Conservation (phyloP, 2,329 filamentous ascomycete species). For the Cyphellophora attinorum region DNA sequence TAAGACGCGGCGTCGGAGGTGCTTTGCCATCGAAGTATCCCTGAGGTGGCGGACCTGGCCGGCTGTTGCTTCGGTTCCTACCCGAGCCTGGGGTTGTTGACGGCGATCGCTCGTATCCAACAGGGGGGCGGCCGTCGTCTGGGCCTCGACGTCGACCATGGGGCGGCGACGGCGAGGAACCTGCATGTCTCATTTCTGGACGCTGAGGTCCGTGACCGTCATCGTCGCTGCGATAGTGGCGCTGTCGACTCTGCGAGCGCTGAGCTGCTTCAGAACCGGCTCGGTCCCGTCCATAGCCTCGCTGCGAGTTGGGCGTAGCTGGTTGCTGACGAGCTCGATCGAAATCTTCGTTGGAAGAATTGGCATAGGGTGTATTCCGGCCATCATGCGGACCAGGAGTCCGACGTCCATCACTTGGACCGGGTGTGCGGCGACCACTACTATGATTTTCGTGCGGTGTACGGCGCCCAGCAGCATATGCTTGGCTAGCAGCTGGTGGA, state of each 20-base stretch:
- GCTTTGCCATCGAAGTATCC: conserved; percentile 19
- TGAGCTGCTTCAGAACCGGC: conserved; percentile 45
- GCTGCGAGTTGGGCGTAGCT: conserved; percentile 20
- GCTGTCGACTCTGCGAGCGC: conserved; percentile 44
- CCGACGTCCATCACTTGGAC: neutral
- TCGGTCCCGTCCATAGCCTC: conserved; percentile 32
- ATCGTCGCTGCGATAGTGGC: conserved; percentile 43
- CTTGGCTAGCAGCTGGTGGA: neutral
- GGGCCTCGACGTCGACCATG: conserved; percentile 7
- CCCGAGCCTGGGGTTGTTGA: conserved; percentile 30
- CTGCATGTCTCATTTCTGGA: conserved; percentile 6
- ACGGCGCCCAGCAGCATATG: neutral
- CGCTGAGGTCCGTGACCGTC: conserved; percentile 8
- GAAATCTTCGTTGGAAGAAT: conserved; percentile 7
- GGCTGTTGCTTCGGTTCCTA: conserved; percentile 30
- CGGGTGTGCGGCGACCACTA: conserved; percentile 2
- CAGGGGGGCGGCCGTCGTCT: neutral
- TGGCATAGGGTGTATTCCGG: neutral
- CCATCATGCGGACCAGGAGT: neutral
- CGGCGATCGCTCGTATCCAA: conserved; percentile 24
- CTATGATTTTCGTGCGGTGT: neutral
- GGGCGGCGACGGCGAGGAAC: conserved; percentile 1
- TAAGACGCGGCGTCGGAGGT: neutral
- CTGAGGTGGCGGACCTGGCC: conserved; percentile 18
- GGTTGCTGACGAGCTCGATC: conserved; percentile 11